These are phyloP conservation scores for Trichophyton mentagrophytes DNA, from an alignment of 2,329 filamentous ascomycete genomes.

Conservation along the genomic window DNA sequence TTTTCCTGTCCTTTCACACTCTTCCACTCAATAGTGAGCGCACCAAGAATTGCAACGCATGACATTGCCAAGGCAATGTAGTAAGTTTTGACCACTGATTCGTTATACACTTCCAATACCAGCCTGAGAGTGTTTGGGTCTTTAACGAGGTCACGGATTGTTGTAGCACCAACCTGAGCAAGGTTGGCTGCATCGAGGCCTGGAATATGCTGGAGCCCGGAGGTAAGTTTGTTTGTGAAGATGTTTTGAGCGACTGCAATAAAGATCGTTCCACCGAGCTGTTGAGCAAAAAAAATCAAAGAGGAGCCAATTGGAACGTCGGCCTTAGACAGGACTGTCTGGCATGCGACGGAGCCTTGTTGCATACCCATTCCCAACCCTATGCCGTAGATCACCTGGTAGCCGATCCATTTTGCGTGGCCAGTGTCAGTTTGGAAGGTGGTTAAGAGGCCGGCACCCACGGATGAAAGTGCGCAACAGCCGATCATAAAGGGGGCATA, in stretches of 20 bases:
- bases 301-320: slow-evolving; percentile 14
- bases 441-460: slow-evolving; percentile 19
- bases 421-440: slow-evolving; percentile 17
- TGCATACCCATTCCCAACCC: slow-evolving; percentile 17
- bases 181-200: slow-evolving; percentile 19
- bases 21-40: slow-evolving; percentile 7
- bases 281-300: slow-evolving; percentile 16
- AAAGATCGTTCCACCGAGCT: slow-evolving; percentile 14
- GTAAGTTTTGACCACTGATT: slow-evolving; percentile 25
- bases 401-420: slow-evolving; percentile 17
- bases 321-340: slow-evolving; percentile 13
- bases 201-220: slow-evolving; percentile 14
- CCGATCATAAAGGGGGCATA: slow-evolving; percentile 16
- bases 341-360: slow-evolving; percentile 11
- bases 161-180: slow-evolving; percentile 27
- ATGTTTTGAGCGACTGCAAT: slow-evolving; percentile 15
- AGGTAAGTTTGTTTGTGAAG: slow-evolving; percentile 13
- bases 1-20: slow-evolving; percentile 3
- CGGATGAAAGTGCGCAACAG: slow-evolving; percentile 14
- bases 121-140: slow-evolving; percentile 14
- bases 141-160: slow-evolving; percentile 21
- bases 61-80: slow-evolving; percentile 6
- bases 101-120: slow-evolving; percentile 27
- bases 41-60: neutral
- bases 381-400: slow-evolving; percentile 16